A percentile compares a stretch with the other conserved stretches of the same genome.
Conservation (phyloP, 1,284 basidiomycete genomes). For the Ustilago crameri region DNA sequence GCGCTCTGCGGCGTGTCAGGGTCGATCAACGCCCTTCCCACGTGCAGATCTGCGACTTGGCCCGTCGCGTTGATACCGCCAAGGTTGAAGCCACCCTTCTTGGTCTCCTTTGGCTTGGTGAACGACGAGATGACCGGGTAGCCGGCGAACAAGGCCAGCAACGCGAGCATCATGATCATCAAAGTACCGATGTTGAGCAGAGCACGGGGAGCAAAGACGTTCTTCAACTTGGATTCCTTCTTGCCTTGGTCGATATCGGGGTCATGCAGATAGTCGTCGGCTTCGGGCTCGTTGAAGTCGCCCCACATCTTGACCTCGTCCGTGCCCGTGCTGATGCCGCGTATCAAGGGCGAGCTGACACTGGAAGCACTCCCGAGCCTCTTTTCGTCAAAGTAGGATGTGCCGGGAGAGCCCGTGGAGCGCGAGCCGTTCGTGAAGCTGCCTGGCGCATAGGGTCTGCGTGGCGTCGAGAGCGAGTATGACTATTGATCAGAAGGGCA, state of each 20-base stretch:
- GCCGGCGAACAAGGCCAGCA: conserved; percentile 49
- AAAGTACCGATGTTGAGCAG: conserved; percentile 49
- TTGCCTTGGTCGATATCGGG: conserved; percentile 45
- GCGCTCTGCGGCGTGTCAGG: conserved; percentile 53
- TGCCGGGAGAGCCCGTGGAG: conserved; percentile 24
- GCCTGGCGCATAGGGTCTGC: conserved; percentile 38
- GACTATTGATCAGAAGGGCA: not conserved
- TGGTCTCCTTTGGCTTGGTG: conserved; percentile 4
- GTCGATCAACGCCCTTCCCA: conserved; percentile 50
- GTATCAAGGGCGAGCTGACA: conserved; percentile 5
- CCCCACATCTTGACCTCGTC: conserved; percentile 38
- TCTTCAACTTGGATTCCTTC: conserved; percentile 1
- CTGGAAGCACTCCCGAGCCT: conserved; percentile 9
- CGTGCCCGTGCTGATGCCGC: not conserved
- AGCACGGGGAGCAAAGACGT: conserved; percentile 27
- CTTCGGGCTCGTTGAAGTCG: conserved; percentile 31
- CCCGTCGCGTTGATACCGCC: conserved; percentile 48
- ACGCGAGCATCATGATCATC: conserved; percentile 25
- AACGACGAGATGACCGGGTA: conserved; percentile 52
- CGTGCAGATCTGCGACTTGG: conserved; percentile 35
- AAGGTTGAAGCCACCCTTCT: conserved; percentile 44
- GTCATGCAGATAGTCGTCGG: conserved; percentile 38
- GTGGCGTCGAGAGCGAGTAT: conserved; percentile 12
- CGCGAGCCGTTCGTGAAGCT: conserved; percentile 31
- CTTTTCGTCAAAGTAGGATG: conserved; percentile 37